Evolutionary conservation across 164 flowering plant species (phyloP), one percentile per base, ranked within the genome.

Genomic region (Amborella trichopoda): DNA sequence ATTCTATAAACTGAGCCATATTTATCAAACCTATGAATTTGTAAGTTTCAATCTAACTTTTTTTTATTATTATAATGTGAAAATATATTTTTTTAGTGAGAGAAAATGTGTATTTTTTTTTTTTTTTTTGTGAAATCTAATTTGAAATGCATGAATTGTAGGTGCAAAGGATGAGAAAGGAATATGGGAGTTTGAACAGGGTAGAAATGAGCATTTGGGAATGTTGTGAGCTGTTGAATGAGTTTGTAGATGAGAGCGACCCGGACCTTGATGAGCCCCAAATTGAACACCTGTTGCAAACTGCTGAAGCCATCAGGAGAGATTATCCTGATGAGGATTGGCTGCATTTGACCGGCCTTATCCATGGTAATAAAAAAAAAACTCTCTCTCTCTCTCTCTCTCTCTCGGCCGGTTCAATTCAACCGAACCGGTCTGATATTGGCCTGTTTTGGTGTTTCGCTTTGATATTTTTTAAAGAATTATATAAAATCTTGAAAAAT

Each of bases 201-300:
- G 58, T 46, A 2, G 58, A 21, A 40, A 64, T 71, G 72, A 55
- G 69, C 50, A 64, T 67, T 14, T 71, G 72, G 75, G 75, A 71
- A 41, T 64, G 72, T 24, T 71, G 75, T 44, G 72, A 64, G 17
- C 69, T 71, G 0, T 62, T 71, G 14, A 64, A 67, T 12, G 63
- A 71, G 28, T 61, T 55, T 26, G 68, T 66, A 1, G 74, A 70
- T 34, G 71, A 70, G 23, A 70, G 68, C 30, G 74, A 70, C 30
- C 75, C 72, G 0, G 75, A 71, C 27, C 54, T 71, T 5, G 72
- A 71, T 23, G 72, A 71, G 28, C 75, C 75, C 13, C 75, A 71
- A 32, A 67, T 71, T 9, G 63, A 71, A 19, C 72, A 67, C 48
- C 65, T 64, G 13, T 63, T 71, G 22, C 75, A 71, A 37, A 50